Conservation (phyloP, 2,329 filamentous ascomycete species). For the Monosporascus sp. region DNA sequence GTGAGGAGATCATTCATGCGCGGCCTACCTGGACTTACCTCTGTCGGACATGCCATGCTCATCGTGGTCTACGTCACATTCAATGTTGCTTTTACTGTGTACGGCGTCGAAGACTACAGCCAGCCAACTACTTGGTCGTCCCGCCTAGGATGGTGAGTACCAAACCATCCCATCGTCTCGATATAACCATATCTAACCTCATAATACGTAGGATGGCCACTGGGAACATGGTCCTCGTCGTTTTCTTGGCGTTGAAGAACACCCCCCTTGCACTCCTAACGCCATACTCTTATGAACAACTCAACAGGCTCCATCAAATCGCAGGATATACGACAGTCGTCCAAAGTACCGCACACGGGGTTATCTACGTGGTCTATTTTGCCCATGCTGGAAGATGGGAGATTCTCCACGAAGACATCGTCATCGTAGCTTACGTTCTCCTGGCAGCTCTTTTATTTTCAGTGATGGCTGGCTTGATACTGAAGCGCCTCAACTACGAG, state of each 20-base stretch:
- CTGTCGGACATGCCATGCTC: slow-evolving; percentile 32
- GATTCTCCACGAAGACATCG: slow-evolving; percentile 21
- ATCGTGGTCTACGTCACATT: slow-evolving; percentile 28
- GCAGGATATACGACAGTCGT: slow-evolving; percentile 38
- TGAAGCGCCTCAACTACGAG: slow-evolving; percentile 39
- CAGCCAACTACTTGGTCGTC: slow-evolving; percentile 21
- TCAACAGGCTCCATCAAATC: slow-evolving; percentile 42
- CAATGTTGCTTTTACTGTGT: slow-evolving; percentile 31
- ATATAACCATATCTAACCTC: slow-evolving; percentile 7
- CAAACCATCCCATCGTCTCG: background rate
- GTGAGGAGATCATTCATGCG: slow-evolving; percentile 22
- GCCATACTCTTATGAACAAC: slow-evolving; percentile 39
- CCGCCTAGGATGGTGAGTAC: slow-evolving; percentile 26
- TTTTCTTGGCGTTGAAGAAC: slow-evolving; percentile 44
- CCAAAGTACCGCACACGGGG: slow-evolving; percentile 31
- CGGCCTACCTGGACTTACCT: slow-evolving; percentile 32
- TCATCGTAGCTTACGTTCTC: slow-evolving; percentile 32
- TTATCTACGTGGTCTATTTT: slow-evolving; percentile 29
- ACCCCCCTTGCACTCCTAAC: slow-evolving; percentile 40
- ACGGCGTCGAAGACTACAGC: slow-evolving; percentile 14
- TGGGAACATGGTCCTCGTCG: slow-evolving; percentile 38
- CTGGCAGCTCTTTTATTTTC: slow-evolving; percentile 33
- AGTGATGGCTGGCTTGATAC: slow-evolving; percentile 25
- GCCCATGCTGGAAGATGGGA: slow-evolving; percentile 11
- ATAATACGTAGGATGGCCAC: slow-evolving; percentile 35